These are phyloP conservation scores for Xerocomellus chrysenteron DNA, from an alignment of 768 basidiomycete genomes.

Conservation along the genomic window DNA sequence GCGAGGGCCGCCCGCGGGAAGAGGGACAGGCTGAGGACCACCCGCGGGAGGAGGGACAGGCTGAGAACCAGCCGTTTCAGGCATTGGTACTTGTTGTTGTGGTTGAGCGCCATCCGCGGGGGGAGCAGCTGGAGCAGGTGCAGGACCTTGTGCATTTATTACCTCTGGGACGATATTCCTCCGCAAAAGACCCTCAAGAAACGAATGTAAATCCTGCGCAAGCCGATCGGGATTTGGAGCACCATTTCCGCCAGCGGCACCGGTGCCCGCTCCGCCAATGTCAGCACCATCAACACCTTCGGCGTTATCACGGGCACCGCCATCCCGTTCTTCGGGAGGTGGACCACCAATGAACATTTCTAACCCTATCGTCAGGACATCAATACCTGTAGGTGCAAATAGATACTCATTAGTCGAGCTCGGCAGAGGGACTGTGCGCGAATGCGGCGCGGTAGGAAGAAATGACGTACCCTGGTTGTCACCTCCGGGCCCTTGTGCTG, in stretches of 20 bases:
- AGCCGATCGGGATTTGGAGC: conserved; percentile 17
- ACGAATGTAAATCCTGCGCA: conserved; percentile 24
- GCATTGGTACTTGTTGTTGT: conserved; percentile 9
- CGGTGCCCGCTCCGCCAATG: not conserved
- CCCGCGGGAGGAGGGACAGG: not conserved
- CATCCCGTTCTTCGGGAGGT: conserved; percentile 10
- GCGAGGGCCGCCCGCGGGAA: conserved; percentile 12
- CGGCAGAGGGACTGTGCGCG: conserved; percentile 14
- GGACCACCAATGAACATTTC: conserved; percentile 37
- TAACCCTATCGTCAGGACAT: conserved; percentile 40
- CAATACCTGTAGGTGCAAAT: conserved; percentile 13
- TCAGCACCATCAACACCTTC: not conserved
- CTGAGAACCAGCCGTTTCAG: conserved; percentile 8
- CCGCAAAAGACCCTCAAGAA: conserved; percentile 28
- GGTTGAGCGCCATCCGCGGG: conserved; percentile 1
- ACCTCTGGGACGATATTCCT: conserved; percentile 25
- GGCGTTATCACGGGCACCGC: conserved; percentile 9
- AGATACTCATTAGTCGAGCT: conserved; percentile 19
- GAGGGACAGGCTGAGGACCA: conserved; percentile 8
- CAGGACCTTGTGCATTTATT: conserved; percentile 15
- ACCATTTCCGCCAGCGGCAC: conserved; percentile 19
- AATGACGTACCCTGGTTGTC: conserved; percentile 20
- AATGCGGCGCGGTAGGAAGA: not conserved
- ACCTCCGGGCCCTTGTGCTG: conserved; percentile 10
- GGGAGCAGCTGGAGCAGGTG: not conserved